phyloP scores from a whole-genome alignment of 495 filamentous ascomycete species.

The Chaetomium tenue region DNA sequence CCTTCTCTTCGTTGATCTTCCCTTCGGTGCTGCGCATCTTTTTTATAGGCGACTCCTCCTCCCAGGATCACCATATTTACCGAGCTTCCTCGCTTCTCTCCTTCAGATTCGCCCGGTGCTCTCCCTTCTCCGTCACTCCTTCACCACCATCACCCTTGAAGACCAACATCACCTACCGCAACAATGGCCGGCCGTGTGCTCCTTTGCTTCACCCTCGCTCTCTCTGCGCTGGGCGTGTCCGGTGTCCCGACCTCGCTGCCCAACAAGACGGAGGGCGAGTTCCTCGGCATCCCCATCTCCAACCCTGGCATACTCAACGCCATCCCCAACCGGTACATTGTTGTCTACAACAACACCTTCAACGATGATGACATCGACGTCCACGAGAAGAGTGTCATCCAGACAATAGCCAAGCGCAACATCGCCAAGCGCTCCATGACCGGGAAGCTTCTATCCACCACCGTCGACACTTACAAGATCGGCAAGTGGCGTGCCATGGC shows the following conservation, averaged over 20 bases:
- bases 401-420: slow-evolving; percentile 50
- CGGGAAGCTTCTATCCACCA: slow-evolving; percentile 43
- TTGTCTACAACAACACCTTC: slow-evolving; percentile 51
- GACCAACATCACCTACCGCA: slow-evolving; percentile 11
- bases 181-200: slow-evolving; percentile 35
- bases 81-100: slow-evolving; percentile 12
- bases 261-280: slow-evolving; percentile 17
- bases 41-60: slow-evolving; percentile 4
- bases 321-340: slow-evolving; percentile 50
- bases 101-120: neutral
- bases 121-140: slow-evolving; percentile 3
- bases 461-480: slow-evolving; percentile 45
- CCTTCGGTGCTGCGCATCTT: slow-evolving; percentile 18
- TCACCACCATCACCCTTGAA: slow-evolving; percentile 9
- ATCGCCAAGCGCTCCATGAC: slow-evolving; percentile 40
- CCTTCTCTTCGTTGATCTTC: slow-evolving; percentile 22
- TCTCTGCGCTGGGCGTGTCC: slow-evolving; percentile 36
- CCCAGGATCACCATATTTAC: slow-evolving; percentile 4
- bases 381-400: slow-evolving; percentile 43
- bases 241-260: slow-evolving; percentile 25
- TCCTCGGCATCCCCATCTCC: slow-evolving; percentile 46
- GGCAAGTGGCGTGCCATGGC: slow-evolving; percentile 48
- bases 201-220: slow-evolving; percentile 33
- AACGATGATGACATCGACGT: slow-evolving; percentile 41
- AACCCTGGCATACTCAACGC: slow-evolving; percentile 41